A percentile compares a stretch with the other conserved stretches of the same genome.
phyloP scores from a whole-genome alignment of 1,139 yeast species.

The Yamadazyma kanchanaburiensis region DNA sequence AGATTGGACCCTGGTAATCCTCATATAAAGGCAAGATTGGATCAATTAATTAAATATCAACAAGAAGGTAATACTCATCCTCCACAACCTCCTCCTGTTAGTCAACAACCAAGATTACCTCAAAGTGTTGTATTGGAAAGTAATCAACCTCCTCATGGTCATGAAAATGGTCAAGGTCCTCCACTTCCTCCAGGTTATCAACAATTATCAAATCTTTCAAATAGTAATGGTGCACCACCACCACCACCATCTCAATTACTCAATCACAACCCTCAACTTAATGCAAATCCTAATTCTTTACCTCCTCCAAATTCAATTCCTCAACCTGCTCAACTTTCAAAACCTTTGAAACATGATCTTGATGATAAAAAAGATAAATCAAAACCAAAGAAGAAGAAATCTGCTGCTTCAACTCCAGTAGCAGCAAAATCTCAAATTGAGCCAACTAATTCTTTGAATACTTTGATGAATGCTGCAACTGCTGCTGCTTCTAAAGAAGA shows the following conservation, averaged over 20 bases:
- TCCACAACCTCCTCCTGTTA: constrained; percentile 66
- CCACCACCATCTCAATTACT: constrained; percentile 9
- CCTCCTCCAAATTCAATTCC: constrained; percentile 7
- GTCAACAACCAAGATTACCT: constrained; percentile 56
- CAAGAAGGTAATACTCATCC: constrained; percentile 68
- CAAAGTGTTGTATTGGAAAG: constrained; percentile 58
- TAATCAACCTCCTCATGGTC: constrained; percentile 26
- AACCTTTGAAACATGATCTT: constrained; percentile 30
- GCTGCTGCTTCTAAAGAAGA: constrained; percentile 13
- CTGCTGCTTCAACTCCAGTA: constrained; percentile 15
- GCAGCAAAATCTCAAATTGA: constrained; percentile 10
- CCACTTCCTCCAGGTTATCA: constrained; percentile 11
- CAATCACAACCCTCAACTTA: constrained; percentile 1
- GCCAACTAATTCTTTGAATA: constrained; percentile 18
- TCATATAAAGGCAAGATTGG: constrained; percentile 89
- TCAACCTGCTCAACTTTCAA: constrained; percentile 6
- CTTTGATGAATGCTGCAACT: constrained; percentile 30
- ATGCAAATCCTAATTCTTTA: constrained; percentile 1
- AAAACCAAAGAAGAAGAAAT: constrained; percentile 16
- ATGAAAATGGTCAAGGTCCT: constrained; percentile 1
- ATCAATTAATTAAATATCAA: constrained; percentile 74
- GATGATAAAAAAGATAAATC: constrained; percentile 31
- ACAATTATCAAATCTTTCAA: constrained; percentile 3
- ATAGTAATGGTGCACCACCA: constrained; percentile 10
- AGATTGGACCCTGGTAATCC: constrained; percentile 92